Evolutionary conservation across 768 basidiomycete genomes (phyloP), one percentile per base, ranked within the genome.

Genomic region (Amanita thiersii): DNA sequence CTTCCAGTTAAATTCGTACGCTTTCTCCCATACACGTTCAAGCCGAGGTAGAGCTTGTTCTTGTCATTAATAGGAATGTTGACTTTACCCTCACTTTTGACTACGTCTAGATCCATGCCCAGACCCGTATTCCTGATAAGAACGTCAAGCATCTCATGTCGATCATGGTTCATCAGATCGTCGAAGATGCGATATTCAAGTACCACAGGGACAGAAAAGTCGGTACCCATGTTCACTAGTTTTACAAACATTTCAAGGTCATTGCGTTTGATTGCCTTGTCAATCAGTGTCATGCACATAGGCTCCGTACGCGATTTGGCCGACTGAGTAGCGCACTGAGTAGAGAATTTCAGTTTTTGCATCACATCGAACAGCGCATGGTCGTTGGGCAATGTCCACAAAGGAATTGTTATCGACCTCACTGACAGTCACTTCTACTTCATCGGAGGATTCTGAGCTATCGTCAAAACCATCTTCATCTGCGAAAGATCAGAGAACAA

Each of bases 21-120:
- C 50, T 80, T 79, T 61, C 75, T 77, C 12, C 77, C 78, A 44
- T 78, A 73, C 14, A 81, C 73, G 41, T 70, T 70, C 30, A 82
- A 61, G 1, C 79, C 78, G 12, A 79, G 70, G 48, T 81, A 81
- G 0, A 70, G 34, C 51, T 57, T 64, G 51, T 68, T 65, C 40
- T 56, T 47, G 47, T 69, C 66, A 47, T 67, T 64, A 28, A 53
- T 47, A 6, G 54, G 49, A 7, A 46, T 45, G 18, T 56, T 51
- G 9, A 50, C 43, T 15, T 59, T 56, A 5, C 56, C 52, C 7
- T 56, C 56, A 2, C 54, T 53, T n/a, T 54, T 48, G 14, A 51
- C 53, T 0, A 42, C 46, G 10, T 56, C 53, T 23, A 69, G 49
- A 25, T 65, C 57, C 10, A 68, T 48, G 2, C 66, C 68, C 5